Conservation (phyloP, 257 asterid species). For the Fraxinus pennsylvanica region DNA sequence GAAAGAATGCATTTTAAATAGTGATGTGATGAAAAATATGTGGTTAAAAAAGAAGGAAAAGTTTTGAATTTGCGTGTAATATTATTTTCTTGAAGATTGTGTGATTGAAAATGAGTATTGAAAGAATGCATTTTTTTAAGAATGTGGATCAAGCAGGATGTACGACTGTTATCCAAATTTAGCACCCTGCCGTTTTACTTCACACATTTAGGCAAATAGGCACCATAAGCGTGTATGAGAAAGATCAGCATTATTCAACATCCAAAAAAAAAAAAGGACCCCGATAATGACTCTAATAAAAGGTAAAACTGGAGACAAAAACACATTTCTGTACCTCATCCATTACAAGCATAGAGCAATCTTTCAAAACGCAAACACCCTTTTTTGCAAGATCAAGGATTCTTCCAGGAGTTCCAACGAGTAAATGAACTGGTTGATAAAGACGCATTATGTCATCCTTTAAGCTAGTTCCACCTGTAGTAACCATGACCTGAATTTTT, state of each 20-base stretch:
- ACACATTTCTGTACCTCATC: slow-evolving; percentile 54
- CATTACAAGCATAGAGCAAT: slow-evolving; percentile 68
- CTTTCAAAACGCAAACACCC: slow-evolving; percentile 57
- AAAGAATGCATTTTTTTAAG: no score
- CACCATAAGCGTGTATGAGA: neutral
- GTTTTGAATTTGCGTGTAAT: no score
- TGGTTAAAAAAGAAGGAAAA: no score
- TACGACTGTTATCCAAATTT: neutral
- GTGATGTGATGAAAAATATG: no score
- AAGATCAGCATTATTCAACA: neutral
- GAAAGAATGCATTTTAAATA: no score
- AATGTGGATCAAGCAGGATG: no score
- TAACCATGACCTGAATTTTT: slow-evolving; percentile 69
- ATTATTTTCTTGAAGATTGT: no score
- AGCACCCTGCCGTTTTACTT: neutral
- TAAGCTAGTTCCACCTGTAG: slow-evolving; percentile 79
- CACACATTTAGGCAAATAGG: neutral
- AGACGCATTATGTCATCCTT: slow-evolving; percentile 80
- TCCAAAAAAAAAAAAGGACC: neutral
- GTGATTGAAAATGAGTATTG: no score
- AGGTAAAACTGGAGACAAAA: slow-evolving; percentile 4
- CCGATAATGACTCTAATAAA: neutral
- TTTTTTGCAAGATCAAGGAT: slow-evolving; percentile 72
- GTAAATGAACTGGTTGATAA: slow-evolving; percentile 73
- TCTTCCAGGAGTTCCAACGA: slow-evolving; percentile 85